Conservation (phyloP, 2,329 filamentous ascomycete species). For the Harringtonia lauricola region DNA sequence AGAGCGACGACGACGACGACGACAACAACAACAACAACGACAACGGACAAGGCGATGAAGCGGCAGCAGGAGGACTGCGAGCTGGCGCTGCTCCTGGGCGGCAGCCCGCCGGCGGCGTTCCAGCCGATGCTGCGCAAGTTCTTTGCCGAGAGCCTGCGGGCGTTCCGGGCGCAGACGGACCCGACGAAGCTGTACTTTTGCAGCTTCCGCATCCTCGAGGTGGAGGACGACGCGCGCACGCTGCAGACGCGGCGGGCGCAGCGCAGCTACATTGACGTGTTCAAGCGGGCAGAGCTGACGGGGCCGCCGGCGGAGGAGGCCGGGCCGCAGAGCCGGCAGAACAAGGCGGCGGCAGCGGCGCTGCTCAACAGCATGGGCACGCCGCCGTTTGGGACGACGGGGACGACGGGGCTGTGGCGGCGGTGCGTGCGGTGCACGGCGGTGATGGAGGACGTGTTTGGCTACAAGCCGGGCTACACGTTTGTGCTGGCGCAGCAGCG, state of each 20-base stretch:
- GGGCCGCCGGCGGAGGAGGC: neutral
- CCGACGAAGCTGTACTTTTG: constrained; percentile 60
- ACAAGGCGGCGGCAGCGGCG: neutral
- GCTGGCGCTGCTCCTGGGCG: constrained; percentile 38
- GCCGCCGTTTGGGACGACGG: constrained; percentile 27
- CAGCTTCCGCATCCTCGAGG: constrained; percentile 58
- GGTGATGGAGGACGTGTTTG: constrained; percentile 51
- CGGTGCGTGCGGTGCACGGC: constrained; percentile 50
- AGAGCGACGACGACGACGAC: constrained; percentile 19
- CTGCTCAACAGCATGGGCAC: neutral
- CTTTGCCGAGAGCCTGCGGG: constrained; percentile 46
- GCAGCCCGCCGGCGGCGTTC: constrained; percentile 34
- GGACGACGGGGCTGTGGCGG: constrained; percentile 23
- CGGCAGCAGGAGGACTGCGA: constrained; percentile 37
- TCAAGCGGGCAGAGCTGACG: constrained; percentile 44
- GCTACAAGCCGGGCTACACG: constrained; percentile 34
- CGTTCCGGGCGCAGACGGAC: constrained; percentile 50
- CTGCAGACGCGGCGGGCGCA: constrained; percentile 25
- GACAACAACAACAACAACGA: neutral
- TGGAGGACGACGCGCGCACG: constrained; percentile 45
- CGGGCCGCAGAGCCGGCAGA: too few relatives aligned
- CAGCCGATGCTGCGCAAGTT: constrained; percentile 51
- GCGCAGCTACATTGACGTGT: constrained; percentile 39
- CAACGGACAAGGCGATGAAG: constrained; percentile 29
- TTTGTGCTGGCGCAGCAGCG: constrained; percentile 45